phyloP scores from a whole-genome alignment of 2,329 filamentous ascomycete species.

The Aspergillus piperis region DNA sequence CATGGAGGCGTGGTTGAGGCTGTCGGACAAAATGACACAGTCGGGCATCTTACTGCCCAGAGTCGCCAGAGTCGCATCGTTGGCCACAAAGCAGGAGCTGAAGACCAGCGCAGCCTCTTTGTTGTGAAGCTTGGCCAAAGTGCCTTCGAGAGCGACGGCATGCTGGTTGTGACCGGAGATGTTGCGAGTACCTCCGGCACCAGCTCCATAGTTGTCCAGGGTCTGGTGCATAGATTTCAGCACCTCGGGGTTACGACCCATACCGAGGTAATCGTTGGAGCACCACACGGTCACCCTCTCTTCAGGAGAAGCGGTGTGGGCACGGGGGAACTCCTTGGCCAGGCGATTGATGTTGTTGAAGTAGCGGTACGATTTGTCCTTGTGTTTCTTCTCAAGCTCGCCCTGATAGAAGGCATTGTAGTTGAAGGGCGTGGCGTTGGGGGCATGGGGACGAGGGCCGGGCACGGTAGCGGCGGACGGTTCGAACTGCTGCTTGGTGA shows the following conservation, averaged over 20 bases:
- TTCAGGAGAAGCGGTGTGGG: slow-evolving; percentile 80
- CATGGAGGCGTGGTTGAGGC: slow-evolving; percentile 97
- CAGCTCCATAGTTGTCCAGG: slow-evolving; percentile 89
- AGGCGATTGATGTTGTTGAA: slow-evolving; percentile 99
- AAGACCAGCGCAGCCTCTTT: slow-evolving; percentile 94
- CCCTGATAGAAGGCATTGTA: slow-evolving; percentile 85
- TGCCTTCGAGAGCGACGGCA: slow-evolving; percentile 78
- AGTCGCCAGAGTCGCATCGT: slow-evolving; percentile 93
- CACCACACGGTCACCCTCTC: slow-evolving; percentile 97
- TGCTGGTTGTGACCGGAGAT: slow-evolving; percentile 98
- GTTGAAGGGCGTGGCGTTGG: slow-evolving; percentile 68
- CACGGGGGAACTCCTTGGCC: slow-evolving; percentile 91
- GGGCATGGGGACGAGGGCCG: slow-evolving; percentile 52
- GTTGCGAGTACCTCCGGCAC: slow-evolving; percentile 92
- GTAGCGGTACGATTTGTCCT: slow-evolving; percentile 99
- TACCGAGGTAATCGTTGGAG: slow-evolving; percentile 97
- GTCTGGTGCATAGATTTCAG: slow-evolving; percentile 92
- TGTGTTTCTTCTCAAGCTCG: slow-evolving; percentile 97
- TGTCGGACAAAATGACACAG: slow-evolving; percentile 97
- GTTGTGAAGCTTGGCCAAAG: slow-evolving; percentile 82
- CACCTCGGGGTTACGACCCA: slow-evolving; percentile 88
- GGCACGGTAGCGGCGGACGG: slow-evolving; percentile 31
- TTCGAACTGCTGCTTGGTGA: slow-evolving; percentile 24
- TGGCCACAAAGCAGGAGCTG: slow-evolving; percentile 96
- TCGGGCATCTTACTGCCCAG: slow-evolving; percentile 95